Percentiles rank a stretch among this genome's conserved stretches.
These are phyloP conservation scores for Xylaria sp. DNA, from an alignment of 2,329 filamentous ascomycete genomes.

Conservation along the genomic window DNA sequence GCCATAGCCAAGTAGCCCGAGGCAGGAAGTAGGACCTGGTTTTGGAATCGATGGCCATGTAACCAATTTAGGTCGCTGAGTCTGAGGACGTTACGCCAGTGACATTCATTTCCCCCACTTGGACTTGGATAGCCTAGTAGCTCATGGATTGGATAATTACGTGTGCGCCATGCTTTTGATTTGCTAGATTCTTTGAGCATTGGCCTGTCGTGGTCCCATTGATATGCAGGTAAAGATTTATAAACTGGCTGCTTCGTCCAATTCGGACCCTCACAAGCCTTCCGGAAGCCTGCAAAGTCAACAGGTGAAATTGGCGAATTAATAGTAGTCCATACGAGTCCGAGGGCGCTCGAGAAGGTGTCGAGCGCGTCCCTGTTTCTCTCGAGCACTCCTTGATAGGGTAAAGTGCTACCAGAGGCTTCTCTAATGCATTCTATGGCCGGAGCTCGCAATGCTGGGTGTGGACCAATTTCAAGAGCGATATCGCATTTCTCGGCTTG, in stretches of 20 bases:
- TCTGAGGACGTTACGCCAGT: slow-evolving; percentile 4
- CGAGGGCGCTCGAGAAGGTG: not conserved
- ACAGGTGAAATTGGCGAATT: not conserved
- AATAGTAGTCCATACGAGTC: not conserved
- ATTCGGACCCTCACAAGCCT: not conserved
- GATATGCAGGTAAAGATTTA: slow-evolving; percentile 10
- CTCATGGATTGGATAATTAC: not conserved
- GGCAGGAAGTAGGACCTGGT: slow-evolving; percentile 12
- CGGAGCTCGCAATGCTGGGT: slow-evolving; percentile 20
- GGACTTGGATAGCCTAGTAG: not conserved
- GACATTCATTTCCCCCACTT: not conserved
- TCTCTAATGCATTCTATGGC: slow-evolving; percentile 2
- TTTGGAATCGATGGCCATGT: slow-evolving; percentile 6
- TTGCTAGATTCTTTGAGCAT: slow-evolving; percentile 17
- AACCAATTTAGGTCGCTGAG: slow-evolving; percentile 14
- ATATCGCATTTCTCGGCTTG: slow-evolving; percentile 2
- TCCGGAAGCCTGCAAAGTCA: slow-evolving; percentile 6
- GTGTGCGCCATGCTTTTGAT: not conserved
- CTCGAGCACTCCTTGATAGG: not conserved
- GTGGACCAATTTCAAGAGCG: slow-evolving; percentile 23
- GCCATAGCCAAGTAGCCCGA: slow-evolving; percentile 1
- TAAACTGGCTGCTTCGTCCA: not conserved
- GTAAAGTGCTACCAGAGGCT: not conserved
- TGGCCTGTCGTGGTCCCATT: not conserved
- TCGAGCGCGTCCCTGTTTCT: slow-evolving; percentile 1